These are phyloP conservation scores for Limonium bicolor DNA, from an alignment of 148 eudicot species.

Conservation along the genomic window DNA sequence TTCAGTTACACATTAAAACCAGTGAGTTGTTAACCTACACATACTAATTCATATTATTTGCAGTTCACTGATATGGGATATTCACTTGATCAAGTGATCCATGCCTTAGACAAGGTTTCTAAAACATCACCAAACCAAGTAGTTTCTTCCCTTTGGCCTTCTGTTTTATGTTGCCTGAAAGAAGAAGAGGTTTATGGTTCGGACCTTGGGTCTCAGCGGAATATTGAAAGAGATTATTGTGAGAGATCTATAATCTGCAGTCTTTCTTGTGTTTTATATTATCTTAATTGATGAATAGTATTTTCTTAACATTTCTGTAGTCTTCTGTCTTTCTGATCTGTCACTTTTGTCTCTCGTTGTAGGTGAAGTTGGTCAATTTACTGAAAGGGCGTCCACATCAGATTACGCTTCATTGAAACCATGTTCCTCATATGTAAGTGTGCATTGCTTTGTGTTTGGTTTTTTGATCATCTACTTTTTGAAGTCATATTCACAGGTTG, in stretches of 20 bases:
- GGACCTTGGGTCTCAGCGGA: conserved; percentile 15
- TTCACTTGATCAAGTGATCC: conserved; percentile 31
- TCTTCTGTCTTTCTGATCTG: not conserved
- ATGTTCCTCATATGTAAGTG: conserved; percentile 41
- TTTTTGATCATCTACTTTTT: too few species aligned
- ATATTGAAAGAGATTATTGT: conserved; percentile 9
- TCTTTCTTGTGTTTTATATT: not conserved
- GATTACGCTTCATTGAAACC: conserved; percentile 19
- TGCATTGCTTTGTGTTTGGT: conserved; percentile 3
- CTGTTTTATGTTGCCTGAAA: conserved; percentile 45
- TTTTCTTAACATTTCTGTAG: too few species aligned
- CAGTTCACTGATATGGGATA: conserved; percentile 49
- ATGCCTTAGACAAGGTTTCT: conserved; percentile 40
- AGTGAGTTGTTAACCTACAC: too few species aligned
- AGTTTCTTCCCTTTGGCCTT: conserved; percentile 45
- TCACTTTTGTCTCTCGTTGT: not conserved
- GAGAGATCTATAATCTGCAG: conserved; percentile 13
- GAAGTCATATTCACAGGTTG: too few species aligned
- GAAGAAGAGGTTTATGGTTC: conserved; percentile 48
- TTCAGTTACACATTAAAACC: too few species aligned
- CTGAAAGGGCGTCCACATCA: not conserved
- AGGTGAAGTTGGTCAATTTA: conserved; percentile 21
- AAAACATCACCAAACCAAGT: conserved; percentile 24
- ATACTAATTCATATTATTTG: conserved; percentile 4
- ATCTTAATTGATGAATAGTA: too few species aligned